These are phyloP conservation scores for Entomortierella chlamydospora DNA, from an alignment of 192 early-diverging fungal species.

Conservation along the genomic window DNA sequence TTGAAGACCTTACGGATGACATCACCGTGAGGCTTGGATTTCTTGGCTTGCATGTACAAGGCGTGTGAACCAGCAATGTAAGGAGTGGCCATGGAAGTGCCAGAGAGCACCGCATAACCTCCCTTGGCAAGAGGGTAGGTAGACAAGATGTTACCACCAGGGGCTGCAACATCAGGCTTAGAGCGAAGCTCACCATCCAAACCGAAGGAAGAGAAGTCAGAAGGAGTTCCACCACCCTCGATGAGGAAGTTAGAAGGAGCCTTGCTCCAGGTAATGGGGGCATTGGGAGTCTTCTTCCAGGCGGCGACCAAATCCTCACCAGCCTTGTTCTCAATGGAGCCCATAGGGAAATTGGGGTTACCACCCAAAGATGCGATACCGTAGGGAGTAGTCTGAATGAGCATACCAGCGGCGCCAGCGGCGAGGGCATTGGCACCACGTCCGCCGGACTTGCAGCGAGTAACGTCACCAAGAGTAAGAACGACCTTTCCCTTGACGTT, in stretches of 20 bases:
- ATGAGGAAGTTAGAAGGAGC: conserved; percentile 1
- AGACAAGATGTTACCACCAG: conserved; percentile 63
- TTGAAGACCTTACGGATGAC: conserved; percentile 42
- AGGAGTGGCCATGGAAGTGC: conserved; percentile 62
- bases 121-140: conserved; percentile 29
- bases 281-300: conserved; percentile 31
- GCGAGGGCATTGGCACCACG: conserved; percentile 44
- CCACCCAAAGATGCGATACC: conserved; percentile 38
- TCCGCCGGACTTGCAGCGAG: conserved; percentile 55
- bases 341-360: conserved; percentile 42
- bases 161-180: conserved; percentile 64
- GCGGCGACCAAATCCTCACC: conserved; percentile 49
- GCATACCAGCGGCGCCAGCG: conserved; percentile 33
- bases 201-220: conserved; percentile 72
- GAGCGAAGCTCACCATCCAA: conserved; percentile 69
- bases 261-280: conserved; percentile 17
- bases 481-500: conserved; percentile 54
- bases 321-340: conserved; percentile 35
- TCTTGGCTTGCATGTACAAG: conserved; percentile 34
- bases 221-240: conserved; percentile 59
- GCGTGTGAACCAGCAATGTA: conserved; percentile 53
- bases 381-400: conserved; percentile 40
- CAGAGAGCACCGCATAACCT: conserved; percentile 31
- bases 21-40: conserved; percentile 14
- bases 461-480: conserved; percentile 59